Base-by-base conservation (phyloP, 2,329 filamentous ascomycete genomes). In the Sporothrix inflata region DNA sequence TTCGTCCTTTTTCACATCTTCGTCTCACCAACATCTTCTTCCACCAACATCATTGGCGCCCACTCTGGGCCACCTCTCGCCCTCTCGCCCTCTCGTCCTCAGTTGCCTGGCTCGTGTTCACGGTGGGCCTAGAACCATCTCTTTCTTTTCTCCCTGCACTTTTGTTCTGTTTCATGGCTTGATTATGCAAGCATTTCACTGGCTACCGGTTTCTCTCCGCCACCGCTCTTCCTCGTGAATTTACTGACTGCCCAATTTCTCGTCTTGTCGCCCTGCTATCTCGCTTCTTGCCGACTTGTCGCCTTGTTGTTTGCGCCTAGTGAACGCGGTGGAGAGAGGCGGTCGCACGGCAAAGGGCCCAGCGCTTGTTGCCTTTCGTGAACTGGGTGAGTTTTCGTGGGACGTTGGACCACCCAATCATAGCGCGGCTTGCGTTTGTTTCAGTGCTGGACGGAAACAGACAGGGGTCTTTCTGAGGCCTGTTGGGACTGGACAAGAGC, bases 381-480 rank as follows among this genome's bases (percentile, higher is more conserved):
- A 61, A 30, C 21, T n/a, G 9, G 21, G 61, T 27, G 61, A 47
- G 61, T 47, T 27, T 21, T 47, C 40, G 40, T 47, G 40, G 42
- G 61, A 45, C 61, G 61, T 47, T 47, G 61, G 14, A 30, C 6
- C 21, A 9, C 16, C 73, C 73, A 74, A 73, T 74, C 30, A 67
- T 5, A 70, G 24, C 8, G 2, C 47, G 21, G 21, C 27, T n/a
- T 57, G 70, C 71, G 71, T 63, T 66, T 75, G 72, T 75, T 74
- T 74, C 69, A 70, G 30, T 49, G 71, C 70, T 47, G 70, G 73
- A 69, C 63, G 72, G 75, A 75, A 73, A 69, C 72, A 55, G 40
- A 21, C 53, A 30, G 42, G 63, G 42, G 40, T 30, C 21, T 11
- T 30, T 65, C 24, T n/a, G 27, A 34, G 16, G 42, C 42, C 40